Base-by-base conservation (phyloP, 306 rosid genomes). In the Purshia tridentata region DNA sequence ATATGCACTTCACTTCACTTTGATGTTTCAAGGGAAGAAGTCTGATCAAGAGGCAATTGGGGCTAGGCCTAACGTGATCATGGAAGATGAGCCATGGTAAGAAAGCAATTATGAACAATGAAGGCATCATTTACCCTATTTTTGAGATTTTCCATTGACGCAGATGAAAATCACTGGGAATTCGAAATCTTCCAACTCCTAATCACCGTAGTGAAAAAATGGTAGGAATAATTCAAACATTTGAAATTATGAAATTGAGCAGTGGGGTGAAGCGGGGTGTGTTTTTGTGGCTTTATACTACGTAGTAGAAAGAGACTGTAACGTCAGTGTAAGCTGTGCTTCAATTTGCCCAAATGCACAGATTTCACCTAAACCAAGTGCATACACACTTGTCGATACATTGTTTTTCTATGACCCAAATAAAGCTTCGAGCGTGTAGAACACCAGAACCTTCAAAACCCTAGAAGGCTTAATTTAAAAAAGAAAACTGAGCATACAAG, bases 1-100 rank as follows among this genome's bases (percentile, higher is more conserved):
- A 44, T n/a, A 44, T 14, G 59, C 59, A 67, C 23, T 18, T 69
- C 62, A 70, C 53, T 69, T 70, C 19, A 69, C 14, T 69, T 49
- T 35, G 8, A 50, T 15, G 58, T 15, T 23, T 18, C 46, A 23
- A 7, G 7, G 41, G 22, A 66, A 66, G 8, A 2, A 29, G 35
- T 29, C 35, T 0, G 2, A 59, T 35, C 65, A 14, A 59, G 65
- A 1, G 8, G 20, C 19, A 3, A 59, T 35, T 23, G 44, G 18
- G 45, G 37, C 14, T 42, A 35, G 42, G 8, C 3, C 6, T 44
- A 37, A 12, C 9, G 19, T 16, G 67, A 4, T 29, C 65, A 0
- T 4, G 0, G 8, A 59, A 23, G 35, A 29, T 13, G 44, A 59
- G 44, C 10, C 44, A 23, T 29, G 39, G 7, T 15, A 50, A 50